Evolutionary conservation across 2,329 filamentous ascomycete species (phyloP).

Genomic region (Stachybotrys elegans): DNA sequence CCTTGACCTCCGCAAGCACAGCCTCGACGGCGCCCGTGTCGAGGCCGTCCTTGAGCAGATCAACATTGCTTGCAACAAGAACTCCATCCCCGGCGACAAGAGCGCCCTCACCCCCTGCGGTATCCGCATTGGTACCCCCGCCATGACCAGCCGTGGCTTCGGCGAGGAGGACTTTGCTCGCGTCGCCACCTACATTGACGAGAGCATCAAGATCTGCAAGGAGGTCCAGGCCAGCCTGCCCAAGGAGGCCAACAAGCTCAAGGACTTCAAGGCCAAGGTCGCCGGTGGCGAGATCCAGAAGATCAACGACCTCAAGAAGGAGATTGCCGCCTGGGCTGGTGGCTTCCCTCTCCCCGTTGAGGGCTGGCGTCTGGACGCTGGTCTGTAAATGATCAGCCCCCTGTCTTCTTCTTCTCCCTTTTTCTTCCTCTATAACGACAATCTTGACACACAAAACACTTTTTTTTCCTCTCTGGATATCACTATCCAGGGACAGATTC

Average conservation of each 20-base stretch:
- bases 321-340: constrained; percentile 82
- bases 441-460: too few relatives aligned
- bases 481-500: not conserved
- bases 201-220: constrained; percentile 84
- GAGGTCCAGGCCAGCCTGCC: constrained; percentile 78
- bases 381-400: constrained; percentile 37
- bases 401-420: too few relatives aligned
- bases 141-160: constrained; percentile 96
- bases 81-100: constrained; percentile 96
- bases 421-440: too few relatives aligned
- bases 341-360: constrained; percentile 89
- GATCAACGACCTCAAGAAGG: constrained; percentile 81
- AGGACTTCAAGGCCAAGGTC: constrained; percentile 97
- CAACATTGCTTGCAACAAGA: constrained; percentile 99
- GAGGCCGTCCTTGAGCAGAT: constrained; percentile 96
- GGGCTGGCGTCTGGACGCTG: constrained; percentile 60
- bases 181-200: constrained; percentile 85
- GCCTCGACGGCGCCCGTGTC: constrained; percentile 87
- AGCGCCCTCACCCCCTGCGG: constrained; percentile 90
- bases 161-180: constrained; percentile 87
- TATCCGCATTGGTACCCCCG: constrained; percentile 92
- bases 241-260: constrained; percentile 98
- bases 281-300: constrained; percentile 70
- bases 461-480: not conserved
- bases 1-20: constrained; percentile 82